A percentile compares a stretch with the other conserved stretches of the same genome.
These are phyloP conservation scores for Pulveroboletus sp. DNA, from an alignment of 768 basidiomycete genomes.

Conservation along the genomic window DNA sequence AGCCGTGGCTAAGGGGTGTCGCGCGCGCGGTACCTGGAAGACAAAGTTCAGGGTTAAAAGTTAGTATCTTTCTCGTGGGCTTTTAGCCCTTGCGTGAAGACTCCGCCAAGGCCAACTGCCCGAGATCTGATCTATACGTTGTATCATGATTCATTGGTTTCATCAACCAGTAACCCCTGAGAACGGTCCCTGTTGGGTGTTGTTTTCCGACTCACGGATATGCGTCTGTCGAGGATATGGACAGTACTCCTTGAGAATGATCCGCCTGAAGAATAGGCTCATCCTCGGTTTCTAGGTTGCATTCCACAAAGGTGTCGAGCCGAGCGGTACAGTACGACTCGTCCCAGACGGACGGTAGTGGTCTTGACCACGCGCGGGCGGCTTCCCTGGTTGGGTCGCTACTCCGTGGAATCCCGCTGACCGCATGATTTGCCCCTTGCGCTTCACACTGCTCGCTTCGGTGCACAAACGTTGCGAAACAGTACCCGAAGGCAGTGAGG, in stretches of 20 bases:
- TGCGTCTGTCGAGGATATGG: neutral
- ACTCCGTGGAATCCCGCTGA: conserved; percentile 22
- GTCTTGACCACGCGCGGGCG: conserved; percentile 1
- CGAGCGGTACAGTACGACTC: neutral
- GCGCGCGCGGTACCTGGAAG: neutral
- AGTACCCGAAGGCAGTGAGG: conserved; percentile 17
- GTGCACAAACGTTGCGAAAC: conserved; percentile 18
- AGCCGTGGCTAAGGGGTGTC: neutral
- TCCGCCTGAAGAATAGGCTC: neutral
- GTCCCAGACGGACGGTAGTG: neutral
- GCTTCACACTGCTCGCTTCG: conserved; percentile 19
- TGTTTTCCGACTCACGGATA: conserved; percentile 9
- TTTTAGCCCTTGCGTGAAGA: conserved; percentile 7
- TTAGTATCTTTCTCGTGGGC: conserved; percentile 1
- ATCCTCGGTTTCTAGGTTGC: neutral
- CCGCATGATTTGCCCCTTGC: conserved; percentile 11
- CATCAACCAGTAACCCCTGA: conserved; percentile 6
- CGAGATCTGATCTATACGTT: neutral
- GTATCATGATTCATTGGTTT: conserved; percentile 5
- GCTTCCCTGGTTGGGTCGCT: conserved; percentile 1
- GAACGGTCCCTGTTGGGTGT: conserved; percentile 7
- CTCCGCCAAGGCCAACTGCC: neutral
- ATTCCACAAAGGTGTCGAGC: neutral
- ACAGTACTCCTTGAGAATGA: neutral
- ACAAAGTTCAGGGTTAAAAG: conserved; percentile 8